Evolutionary conservation across 2,329 filamentous ascomycete genomes (phyloP).

Genomic region (Mycosphaerella arachidis): DNA sequence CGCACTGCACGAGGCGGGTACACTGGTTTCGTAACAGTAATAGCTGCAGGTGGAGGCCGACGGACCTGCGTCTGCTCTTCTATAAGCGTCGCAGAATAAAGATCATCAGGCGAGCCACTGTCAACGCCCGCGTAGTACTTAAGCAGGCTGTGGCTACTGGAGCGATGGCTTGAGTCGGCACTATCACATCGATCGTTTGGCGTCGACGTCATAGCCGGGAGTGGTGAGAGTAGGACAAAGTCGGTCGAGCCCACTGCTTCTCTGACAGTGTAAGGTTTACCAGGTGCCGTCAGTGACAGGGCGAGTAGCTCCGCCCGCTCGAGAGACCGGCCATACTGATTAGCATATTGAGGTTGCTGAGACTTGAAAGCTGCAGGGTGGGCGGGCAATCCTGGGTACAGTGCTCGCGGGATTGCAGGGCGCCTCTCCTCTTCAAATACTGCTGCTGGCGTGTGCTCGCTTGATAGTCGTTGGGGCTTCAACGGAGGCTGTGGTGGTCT

Average conservation of each 20-base stretch:
- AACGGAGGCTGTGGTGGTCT: slow-evolving; percentile 13
- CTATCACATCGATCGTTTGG: background rate
- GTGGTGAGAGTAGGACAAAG: slow-evolving; percentile 1
- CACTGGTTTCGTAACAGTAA: slow-evolving; percentile 22
- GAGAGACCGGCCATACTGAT: slow-evolving; percentile 16
- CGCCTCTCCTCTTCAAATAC: slow-evolving; percentile 33
- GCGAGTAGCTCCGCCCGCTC: slow-evolving; percentile 16
- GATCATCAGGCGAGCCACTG: slow-evolving; percentile 23
- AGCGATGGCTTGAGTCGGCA: slow-evolving; percentile 6
- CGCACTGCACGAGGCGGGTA: slow-evolving; percentile 24
- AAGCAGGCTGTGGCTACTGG: slow-evolving; percentile 21
- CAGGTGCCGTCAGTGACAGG: slow-evolving; percentile 25
- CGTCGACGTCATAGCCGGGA: slow-evolving; percentile 4
- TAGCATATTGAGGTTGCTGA: slow-evolving; percentile 10
- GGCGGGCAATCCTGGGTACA: slow-evolving; percentile 15
- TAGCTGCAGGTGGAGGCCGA: slow-evolving; percentile 18
- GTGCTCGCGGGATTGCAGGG: slow-evolving; percentile 10
- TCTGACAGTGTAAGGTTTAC: slow-evolving; percentile 4
- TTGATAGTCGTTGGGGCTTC: slow-evolving; percentile 18
- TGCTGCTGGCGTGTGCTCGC: slow-evolving; percentile 25
- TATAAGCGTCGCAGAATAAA: slow-evolving; percentile 20
- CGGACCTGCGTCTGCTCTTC: slow-evolving; percentile 24
- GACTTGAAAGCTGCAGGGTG: slow-evolving; percentile 13
- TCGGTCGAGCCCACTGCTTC: background rate
- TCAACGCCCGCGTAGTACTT: slow-evolving; percentile 32